Evolutionary conservation across 2,329 filamentous ascomycete species (phyloP), one percentile per base, ranked within the genome.

Genomic region (Paracorniculantispora psalliotae): DNA sequence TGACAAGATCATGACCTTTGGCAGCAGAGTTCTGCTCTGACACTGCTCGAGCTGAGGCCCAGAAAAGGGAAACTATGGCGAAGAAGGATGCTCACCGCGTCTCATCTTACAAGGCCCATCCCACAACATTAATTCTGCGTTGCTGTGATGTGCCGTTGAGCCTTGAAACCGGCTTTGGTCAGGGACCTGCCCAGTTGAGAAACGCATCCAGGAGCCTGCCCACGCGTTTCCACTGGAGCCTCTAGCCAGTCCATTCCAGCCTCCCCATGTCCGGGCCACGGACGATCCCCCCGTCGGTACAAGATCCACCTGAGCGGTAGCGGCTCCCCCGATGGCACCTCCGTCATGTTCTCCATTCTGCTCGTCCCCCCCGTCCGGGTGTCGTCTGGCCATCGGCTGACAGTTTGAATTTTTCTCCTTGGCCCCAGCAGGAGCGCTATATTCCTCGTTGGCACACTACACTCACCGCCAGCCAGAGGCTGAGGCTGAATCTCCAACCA

Each of bases 271-370:
- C 57, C 57, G 48, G 57, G 48, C 25, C 57, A 52, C 49, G 48
- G 57, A 59, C 57, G 57, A 59, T 59, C 57, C 57, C 43, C 41
- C 57, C 37, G 56, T 59, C 57, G 57, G 57, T 52, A 39, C 39
- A 52, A 39, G 57, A 13, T 51, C 56, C 56, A 58, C 56, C n/a
- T 19, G 28, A 52, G 37, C 37, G 53, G 53, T 46, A 58, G 46
- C 35, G 52, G 52, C 26, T 23, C 53, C 49, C 44, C 53, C 53
- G 53, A 56, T 56, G 53, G 53, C 53, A 47, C 43, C 53, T 56
- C 53, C 43, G 53, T 56, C 26, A 26, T 26, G 6, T 47, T 47
- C 52, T 56, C 52, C 52, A 55, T 55, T 19, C 43, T 47, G 26
- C 43, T 56, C 26, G 52, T 48, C 26, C 30, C 26, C 30, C 43